Percentiles rank a stretch among this genome's conserved stretches.
phyloP scores from a whole-genome alignment of 208 protist species.

The Hexamita inflata region DNA sequence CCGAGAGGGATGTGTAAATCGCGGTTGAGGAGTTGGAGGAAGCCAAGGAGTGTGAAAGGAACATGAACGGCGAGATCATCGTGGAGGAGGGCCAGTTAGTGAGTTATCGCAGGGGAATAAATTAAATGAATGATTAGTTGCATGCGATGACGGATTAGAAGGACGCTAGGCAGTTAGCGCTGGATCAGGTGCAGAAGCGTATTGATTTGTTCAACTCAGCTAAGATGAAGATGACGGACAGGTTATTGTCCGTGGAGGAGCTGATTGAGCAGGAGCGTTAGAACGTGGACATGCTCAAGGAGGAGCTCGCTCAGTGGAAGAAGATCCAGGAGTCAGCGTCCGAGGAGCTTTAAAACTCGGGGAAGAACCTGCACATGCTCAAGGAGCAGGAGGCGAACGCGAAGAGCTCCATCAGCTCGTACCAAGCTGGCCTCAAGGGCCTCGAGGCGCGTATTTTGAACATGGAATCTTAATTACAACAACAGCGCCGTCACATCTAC shows the following conservation, averaged over 20 bases:
- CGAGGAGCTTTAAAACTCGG: not conserved
- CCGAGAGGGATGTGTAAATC: not conserved
- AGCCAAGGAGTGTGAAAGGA: not conserved
- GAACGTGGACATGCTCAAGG: not conserved
- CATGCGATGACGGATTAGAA: not conserved
- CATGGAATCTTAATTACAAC: slow-evolving; percentile 9
- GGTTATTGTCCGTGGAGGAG: not conserved
- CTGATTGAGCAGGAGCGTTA: not conserved
- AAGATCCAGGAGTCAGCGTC: not conserved
- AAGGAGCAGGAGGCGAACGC: not conserved
- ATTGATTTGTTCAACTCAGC: not conserved
- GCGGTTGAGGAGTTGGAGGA: not conserved
- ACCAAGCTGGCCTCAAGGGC: slow-evolving; percentile 10
- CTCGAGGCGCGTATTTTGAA: not conserved
- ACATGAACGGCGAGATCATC: slow-evolving; percentile 4
- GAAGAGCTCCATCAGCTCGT: not conserved
- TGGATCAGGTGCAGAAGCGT: not conserved
- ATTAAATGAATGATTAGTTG: not conserved
- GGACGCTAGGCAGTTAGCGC: not conserved
- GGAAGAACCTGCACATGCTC: not conserved
- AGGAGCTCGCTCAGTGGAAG: not conserved
- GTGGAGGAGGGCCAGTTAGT: not conserved
- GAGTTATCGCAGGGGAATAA: not conserved
- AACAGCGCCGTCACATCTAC: slow-evolving; percentile 26
- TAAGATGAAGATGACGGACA: slow-evolving; percentile 2